phyloP scores from a whole-genome alignment of 2,329 filamentous ascomycete species.

The Ophiostoma pallidulum region DNA sequence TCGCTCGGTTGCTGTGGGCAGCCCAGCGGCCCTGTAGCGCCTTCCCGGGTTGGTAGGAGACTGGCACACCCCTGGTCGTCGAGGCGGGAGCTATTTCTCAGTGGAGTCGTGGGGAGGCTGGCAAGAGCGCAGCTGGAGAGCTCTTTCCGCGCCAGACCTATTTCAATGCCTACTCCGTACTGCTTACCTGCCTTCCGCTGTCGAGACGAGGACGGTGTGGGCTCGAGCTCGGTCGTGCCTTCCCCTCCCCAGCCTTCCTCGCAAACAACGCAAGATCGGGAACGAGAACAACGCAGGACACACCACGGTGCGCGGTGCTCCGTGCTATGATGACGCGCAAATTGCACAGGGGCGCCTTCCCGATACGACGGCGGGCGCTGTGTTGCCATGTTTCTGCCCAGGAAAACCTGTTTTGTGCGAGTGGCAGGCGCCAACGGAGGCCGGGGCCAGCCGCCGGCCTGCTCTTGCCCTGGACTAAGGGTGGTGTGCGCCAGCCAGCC shows the following conservation, averaged over 20 bases:
- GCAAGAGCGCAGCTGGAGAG: slow-evolving; percentile 1
- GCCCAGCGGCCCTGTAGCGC: slow-evolving; percentile 2
- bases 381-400: too few relatives aligned
- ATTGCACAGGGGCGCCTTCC: not conserved
- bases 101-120: slow-evolving; percentile 12
- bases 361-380: not conserved
- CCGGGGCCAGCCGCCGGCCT: slow-evolving; percentile 3
- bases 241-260: too few relatives aligned
- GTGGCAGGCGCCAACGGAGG: slow-evolving; percentile 1
- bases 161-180: too few relatives aligned
- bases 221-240: too few relatives aligned
- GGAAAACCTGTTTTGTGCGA: not conserved
- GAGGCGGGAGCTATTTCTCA: slow-evolving; percentile 11
- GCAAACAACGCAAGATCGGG: not conserved
- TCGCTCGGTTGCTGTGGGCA: not conserved
- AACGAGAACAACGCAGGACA: not conserved
- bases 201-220: too few relatives aligned
- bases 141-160: not conserved
- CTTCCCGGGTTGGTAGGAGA: slow-evolving; percentile 10
- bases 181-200: too few relatives aligned
- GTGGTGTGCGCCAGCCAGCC: not conserved
- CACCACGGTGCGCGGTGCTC: not conserved
- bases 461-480: not conserved
- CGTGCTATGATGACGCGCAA: too few relatives aligned
- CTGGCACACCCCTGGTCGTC: slow-evolving; percentile 8